Conservation (phyloP, 768 basidiomycete species). For the Boletus vinaceobasis region DNA sequence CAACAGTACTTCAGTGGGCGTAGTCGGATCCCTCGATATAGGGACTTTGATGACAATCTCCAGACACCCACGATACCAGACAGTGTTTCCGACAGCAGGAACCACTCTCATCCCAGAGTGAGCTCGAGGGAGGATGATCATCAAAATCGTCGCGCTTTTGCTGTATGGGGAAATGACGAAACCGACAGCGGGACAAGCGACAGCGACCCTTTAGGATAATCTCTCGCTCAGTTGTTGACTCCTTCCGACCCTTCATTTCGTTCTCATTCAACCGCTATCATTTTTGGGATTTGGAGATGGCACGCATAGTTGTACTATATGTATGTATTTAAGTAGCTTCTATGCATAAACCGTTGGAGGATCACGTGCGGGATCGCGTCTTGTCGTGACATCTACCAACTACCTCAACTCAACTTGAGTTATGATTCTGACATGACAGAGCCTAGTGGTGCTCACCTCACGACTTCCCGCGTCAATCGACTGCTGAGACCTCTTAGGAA, state of each 20-base stretch:
- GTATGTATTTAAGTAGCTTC: background rate
- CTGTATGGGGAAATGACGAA: slow-evolving; percentile 86
- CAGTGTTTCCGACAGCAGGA: slow-evolving; percentile 13
- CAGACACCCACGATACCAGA: slow-evolving; percentile 61
- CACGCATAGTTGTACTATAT: slow-evolving; percentile 2
- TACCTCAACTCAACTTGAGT: background rate
- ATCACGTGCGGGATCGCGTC: slow-evolving; percentile 17
- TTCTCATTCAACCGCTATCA: background rate
- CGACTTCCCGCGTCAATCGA: slow-evolving; percentile 41
- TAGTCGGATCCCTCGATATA: slow-evolving; percentile 58
- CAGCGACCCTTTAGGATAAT: slow-evolving; percentile 41
- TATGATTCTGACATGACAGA: slow-evolving; percentile 17
- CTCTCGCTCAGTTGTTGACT: background rate
- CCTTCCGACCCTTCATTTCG: background rate
- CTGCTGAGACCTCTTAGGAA: slow-evolving; percentile 46
- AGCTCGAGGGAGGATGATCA: slow-evolving; percentile 22
- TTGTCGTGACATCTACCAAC: background rate
- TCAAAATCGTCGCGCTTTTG: slow-evolving; percentile 58
- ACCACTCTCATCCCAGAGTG: slow-evolving; percentile 8
- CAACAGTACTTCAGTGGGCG: slow-evolving; percentile 39
- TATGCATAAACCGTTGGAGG: background rate
- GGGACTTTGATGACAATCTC: slow-evolving; percentile 54
- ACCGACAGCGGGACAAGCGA: slow-evolving; percentile 84
- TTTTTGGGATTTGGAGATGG: background rate
- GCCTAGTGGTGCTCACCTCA: slow-evolving; percentile 28